These are phyloP conservation scores for Pachysandra terminalis DNA, from an alignment of 164 flowering plant genomes.

Conservation along the genomic window DNA sequence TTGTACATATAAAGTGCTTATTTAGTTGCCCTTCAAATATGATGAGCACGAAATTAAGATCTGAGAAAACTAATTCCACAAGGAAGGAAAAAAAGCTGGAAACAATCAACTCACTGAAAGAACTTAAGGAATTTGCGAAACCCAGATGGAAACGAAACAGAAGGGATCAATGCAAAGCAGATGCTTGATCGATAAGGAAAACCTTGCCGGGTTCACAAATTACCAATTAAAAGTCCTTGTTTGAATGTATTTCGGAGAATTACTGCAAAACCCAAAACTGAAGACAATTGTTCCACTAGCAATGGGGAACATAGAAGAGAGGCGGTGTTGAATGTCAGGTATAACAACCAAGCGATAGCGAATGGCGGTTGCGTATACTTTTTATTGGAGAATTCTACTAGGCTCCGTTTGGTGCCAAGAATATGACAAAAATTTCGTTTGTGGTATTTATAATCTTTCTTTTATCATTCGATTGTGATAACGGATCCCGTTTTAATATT, in stretches of 20 bases:
- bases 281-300: background rate
- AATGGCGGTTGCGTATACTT: background rate
- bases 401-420: no score
- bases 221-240: background rate
- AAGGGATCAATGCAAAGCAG: background rate
- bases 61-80: no score
- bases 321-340: background rate
- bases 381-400: no score
- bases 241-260: background rate
- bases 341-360: background rate
- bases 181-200: background rate
- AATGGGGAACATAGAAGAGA: background rate
- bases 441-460: no score
- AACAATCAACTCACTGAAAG: background rate
- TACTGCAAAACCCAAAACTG: background rate
- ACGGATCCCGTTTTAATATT: no score
- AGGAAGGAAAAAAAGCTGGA: background rate
- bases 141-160: background rate
- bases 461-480: no score
- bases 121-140: background rate
- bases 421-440: no score
- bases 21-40: background rate
- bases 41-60: background rate
- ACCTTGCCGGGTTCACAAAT: background rate
- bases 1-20: no score